Evolutionary conservation across 148 eudicot species (phyloP).

Genomic region (Gaultheria prostrata): DNA sequence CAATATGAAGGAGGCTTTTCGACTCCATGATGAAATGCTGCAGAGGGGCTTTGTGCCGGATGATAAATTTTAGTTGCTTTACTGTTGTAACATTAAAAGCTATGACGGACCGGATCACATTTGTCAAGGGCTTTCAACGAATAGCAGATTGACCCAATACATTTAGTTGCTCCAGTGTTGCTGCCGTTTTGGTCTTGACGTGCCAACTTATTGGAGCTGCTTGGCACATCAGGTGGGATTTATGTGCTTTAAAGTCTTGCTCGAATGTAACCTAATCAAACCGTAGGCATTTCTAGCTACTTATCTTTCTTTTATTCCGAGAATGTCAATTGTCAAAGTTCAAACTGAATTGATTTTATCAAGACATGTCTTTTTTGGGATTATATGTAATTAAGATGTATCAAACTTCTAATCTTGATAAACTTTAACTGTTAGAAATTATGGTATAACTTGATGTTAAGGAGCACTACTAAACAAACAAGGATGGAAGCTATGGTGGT

Average conservation of each 20-base stretch:
- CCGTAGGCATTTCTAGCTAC: neutral
- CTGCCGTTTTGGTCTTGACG: neutral
- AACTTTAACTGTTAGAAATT: neutral
- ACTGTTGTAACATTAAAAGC: neutral
- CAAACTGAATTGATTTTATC: neutral
- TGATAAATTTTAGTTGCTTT: slow-evolving; percentile 53
- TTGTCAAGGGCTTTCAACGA: neutral
- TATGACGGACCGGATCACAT: neutral
- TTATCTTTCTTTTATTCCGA: neutral
- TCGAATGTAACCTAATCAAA: neutral
- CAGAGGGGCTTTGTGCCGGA: slow-evolving; percentile 71
- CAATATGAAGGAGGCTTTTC: slow-evolving; percentile 71
- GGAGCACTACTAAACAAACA: neutral
- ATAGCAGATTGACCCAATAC: neutral
- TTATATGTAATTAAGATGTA: neutral
- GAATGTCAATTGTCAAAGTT: neutral
- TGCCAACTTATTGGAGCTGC: neutral
- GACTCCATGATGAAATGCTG: slow-evolving; percentile 80
- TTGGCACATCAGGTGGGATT: slow-evolving; percentile 3
- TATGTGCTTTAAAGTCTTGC: neutral
- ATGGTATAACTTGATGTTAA: neutral
- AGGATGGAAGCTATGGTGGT: neutral
- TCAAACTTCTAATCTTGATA: neutral
- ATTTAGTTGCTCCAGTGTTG: neutral
- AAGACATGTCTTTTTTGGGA: neutral